phyloP scores from a whole-genome alignment of 176 grass and related monocot species.

The Luzula sylvatica region DNA sequence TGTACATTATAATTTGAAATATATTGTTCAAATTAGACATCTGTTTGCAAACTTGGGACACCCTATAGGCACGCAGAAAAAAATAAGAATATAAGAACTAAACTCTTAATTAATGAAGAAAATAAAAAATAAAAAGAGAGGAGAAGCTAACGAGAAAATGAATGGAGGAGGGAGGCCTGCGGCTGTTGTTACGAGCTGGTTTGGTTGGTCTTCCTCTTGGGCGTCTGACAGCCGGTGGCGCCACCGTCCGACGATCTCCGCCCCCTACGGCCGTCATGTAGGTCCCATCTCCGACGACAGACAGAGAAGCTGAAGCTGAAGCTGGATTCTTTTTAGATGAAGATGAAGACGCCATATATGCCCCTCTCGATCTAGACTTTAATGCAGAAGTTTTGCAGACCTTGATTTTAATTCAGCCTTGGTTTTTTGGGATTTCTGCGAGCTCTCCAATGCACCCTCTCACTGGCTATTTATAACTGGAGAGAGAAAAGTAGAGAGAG shows the following conservation, averaged over 20 bases:
- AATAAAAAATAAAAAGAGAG: not conserved
- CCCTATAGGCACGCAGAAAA: no score
- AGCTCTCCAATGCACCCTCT: conserved; percentile 16
- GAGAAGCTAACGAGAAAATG: conserved; percentile 7
- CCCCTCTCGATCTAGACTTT: not conserved
- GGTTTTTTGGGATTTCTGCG: conserved; percentile 3
- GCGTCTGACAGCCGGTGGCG: not conserved
- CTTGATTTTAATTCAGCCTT: conserved; percentile 4
- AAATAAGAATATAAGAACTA: no score
- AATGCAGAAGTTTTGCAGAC: not conserved
- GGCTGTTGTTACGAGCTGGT: not conserved
- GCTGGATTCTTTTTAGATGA: not conserved
- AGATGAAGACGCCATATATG: conserved; percentile 5
- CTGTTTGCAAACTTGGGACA: no score
- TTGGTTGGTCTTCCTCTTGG: not conserved
- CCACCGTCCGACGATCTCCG: conserved; percentile 11
- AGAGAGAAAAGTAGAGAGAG: not conserved
- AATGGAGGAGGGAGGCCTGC: conserved; percentile 19
- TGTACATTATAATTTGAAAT: no score
- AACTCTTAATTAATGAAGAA: not conserved
- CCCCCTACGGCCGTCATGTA: not conserved
- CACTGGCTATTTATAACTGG: conserved; percentile 13
- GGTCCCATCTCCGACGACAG: not conserved
- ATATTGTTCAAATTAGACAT: no score
- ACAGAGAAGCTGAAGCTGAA: not conserved